Conservation (phyloP, 2,329 filamentous ascomycete genomes). For the Beauveria varroae region DNA sequence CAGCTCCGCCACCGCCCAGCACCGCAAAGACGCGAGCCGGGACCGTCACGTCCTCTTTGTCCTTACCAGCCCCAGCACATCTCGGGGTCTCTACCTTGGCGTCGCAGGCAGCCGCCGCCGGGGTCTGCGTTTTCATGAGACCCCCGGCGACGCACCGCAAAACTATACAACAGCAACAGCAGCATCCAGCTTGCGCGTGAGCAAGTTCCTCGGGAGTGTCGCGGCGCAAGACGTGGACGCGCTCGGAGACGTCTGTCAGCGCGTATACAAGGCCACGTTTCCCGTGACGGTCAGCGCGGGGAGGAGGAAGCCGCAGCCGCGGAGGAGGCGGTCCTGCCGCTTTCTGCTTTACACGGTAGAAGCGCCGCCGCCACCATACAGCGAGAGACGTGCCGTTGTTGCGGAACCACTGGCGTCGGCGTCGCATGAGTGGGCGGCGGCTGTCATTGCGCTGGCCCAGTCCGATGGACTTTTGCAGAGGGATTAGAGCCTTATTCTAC, state of each 20-base stretch:
- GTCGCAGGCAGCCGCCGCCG: slow-evolving; percentile 4
- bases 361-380: not conserved
- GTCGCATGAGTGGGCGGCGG: slow-evolving; percentile 2
- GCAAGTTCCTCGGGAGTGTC: slow-evolving; percentile 17
- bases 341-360: not conserved
- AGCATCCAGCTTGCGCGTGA: slow-evolving; percentile 10
- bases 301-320: not conserved
- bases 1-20: not conserved
- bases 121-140: not conserved
- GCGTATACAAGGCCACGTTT: not conserved
- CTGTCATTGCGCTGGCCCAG: not conserved
- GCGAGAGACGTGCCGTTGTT: not conserved
- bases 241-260: slow-evolving; percentile 14
- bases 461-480: not conserved
- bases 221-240: slow-evolving; percentile 14
- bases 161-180: too few species aligned
- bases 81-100: not conserved
- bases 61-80: not conserved
- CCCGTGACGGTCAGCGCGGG: not conserved
- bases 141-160: not conserved
- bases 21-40: not conserved
- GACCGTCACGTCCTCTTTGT: slow-evolving; percentile 6
- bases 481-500: not conserved
- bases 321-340: not conserved
- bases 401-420: not conserved